phyloP scores from a whole-genome alignment of 1,284 basidiomycete genomes.

The Ustilago tritici region DNA sequence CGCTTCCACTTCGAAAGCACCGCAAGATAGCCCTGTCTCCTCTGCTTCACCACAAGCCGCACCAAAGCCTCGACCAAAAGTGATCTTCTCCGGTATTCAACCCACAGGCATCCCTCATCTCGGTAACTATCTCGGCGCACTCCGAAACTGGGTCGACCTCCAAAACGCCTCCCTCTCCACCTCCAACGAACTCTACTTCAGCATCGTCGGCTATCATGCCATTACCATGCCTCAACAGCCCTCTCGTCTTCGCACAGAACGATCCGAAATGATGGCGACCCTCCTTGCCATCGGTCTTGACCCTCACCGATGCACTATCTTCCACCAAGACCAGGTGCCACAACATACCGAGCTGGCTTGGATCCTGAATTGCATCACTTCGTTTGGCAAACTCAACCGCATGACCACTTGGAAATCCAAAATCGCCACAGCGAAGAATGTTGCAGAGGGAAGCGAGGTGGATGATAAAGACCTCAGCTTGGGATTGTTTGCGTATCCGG shows the following conservation, averaged over 20 bases:
- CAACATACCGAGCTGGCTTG: slow-evolving; percentile 90
- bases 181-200: slow-evolving; percentile 76
- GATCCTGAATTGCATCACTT: slow-evolving; percentile 86
- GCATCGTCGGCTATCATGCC: slow-evolving; percentile 79
- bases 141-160: slow-evolving; percentile 86
- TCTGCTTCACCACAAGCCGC: not conserved
- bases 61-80: slow-evolving; percentile 14
- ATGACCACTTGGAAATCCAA: slow-evolving; percentile 98
- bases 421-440: slow-evolving; percentile 79
- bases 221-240: slow-evolving; percentile 71
- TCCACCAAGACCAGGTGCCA: slow-evolving; percentile 89
- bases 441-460: slow-evolving; percentile 77
- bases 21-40: not conserved
- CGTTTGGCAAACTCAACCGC: slow-evolving; percentile 82
- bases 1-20: not conserved
- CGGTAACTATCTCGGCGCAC: slow-evolving; percentile 91
- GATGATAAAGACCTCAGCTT: slow-evolving; percentile 84
- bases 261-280: slow-evolving; percentile 83
- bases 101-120: slow-evolving; percentile 88
- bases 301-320: slow-evolving; percentile 80
- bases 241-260: slow-evolving; percentile 41
- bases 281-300: slow-evolving; percentile 88
- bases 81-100: slow-evolving; percentile 85
- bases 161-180: slow-evolving; percentile 75
- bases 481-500: slow-evolving; percentile 90